Base-by-base conservation (phyloP, 2,329 filamentous ascomycete genomes). In the Neurospora sp. region DNA sequence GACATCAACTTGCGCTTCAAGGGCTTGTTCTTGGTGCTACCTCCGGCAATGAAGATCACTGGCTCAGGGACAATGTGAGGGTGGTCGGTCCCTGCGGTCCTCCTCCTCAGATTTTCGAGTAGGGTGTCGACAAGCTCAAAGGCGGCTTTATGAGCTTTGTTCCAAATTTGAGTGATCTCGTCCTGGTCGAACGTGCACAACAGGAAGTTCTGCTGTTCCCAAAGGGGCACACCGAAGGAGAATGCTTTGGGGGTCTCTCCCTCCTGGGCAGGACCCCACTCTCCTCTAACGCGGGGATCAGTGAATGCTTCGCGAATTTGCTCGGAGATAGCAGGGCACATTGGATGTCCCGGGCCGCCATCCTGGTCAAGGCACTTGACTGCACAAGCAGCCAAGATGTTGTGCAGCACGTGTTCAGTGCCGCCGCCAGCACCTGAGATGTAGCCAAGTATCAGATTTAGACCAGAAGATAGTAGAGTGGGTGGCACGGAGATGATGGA, bases 241-340 rank as follows among this genome's bases (percentile, higher is more conserved):
- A 43, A 43, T 1, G 1, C 1, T n/a, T 17, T 43, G 7, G 17
- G 17, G 1, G 4, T 19, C n/a, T n/a, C 42, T 43, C 42, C 42
- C 42, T 43, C 42, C 42, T n/a, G 17, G 15, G 5, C 15, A 43
- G 46, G 46, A 2, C 46, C 46, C 46, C 19, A 52, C 5, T 15
- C 2, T 15, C 10, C n/a, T 15, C 11, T 10, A 4, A 6, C 23
- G 1, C 1, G 4, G 0, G 2, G 0, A 9, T 15, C 4, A 5
- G 4, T 28, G 19, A 58, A 58, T 7, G 0, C 4, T 4, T 58
- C 4, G 2, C 46, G 46, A 58, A 58, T 13, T 8, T 58, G 11
- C 4, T 58, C 46, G 11, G 46, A 6, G 19, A 58, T 28, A 1
- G 2, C 2, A 28, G 23, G 46, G 15, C 4, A 28, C 46, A 58